Base-by-base conservation (phyloP, 2,329 filamentous ascomycete species). In the Sporothrix dimorphospora region DNA sequence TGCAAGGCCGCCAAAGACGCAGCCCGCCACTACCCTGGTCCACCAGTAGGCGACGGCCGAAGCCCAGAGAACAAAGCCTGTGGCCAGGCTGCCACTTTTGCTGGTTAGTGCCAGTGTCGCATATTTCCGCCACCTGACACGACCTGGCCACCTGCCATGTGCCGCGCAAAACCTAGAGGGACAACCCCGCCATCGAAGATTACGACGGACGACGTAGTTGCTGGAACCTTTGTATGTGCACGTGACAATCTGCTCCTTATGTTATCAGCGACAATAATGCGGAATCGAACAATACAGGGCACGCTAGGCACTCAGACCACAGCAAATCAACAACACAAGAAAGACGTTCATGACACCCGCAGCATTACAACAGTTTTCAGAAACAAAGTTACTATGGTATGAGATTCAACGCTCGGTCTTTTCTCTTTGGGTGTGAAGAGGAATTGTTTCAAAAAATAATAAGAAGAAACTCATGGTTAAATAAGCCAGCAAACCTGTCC, bases 61-160 rank as follows among this genome's bases (percentile, higher is more conserved):
- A 21, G 57, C 11, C 34, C 57, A 63, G 19, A 30, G 59, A 65
- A 65, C 38, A 16, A 42, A 65, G 59, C 59, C 59, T 65, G 59
- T 65, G 59, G 59, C 59, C 59, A 65, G 59, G 59, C 59, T 65
- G 38, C 59, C 59, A 65, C 21, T 19, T 27, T 63, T 9, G 38
- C 57, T 63, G 38, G 21, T 40, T 65, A 65, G 38, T 21, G 59
- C 59, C 6, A 27, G 14, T 38, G 19, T 49, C 2, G 19, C 47
- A n/a, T 19, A 6, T 6, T 45, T 42, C 34, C 69, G 55, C 55
- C 69, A 70, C 69, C 53, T 63, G 69, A 55, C 59, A 45, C 34
- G 40, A n/a, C 21, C 53, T 12, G 27, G 49, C 27, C 69, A 71
- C 34, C 38, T 68, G 70, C 63, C 70, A 67, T 63, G 61, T 71